Base-by-base conservation (phyloP, 306 rosid species). In the Parietaria judaica region DNA sequence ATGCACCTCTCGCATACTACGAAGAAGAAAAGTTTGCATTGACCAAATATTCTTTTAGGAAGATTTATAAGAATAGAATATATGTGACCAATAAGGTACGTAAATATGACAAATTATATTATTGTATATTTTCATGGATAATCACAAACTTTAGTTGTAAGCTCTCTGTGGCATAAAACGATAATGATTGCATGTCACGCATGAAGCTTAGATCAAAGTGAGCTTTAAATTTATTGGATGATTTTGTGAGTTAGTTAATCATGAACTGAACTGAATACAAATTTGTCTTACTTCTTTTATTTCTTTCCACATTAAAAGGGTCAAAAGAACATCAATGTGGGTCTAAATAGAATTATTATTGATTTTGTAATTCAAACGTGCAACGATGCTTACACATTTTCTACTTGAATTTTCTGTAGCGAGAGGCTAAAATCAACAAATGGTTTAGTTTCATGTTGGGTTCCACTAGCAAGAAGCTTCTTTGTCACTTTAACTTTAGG, bases 381-480 rank as follows among this genome's bases (percentile, higher is more conserved):
- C 61, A 76, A 78, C 78, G 31, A 83, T 80, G 61, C 10, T 49
- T 61, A 16, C 23, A 15, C 34, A 52, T 72, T 75, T 60, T 4
- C 66, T 36, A 38, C 6, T 8, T 60, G 58, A 13, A 61, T 70
- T 60, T 50, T 41, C 49, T 65, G 39, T 23, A 3, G 56, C 39
- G 53, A 49, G 15, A n/a, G 53, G 13, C 13, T 54, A 46, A 16
- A 43, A 54, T 53, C 70, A 49, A 17, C 14, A 23, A 23, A 2
- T 31, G 16, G 55, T 60, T 36, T 51, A 23, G 63, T 36, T 48
- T 53, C 36, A 12, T 34, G 34, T 7, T 36, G 34, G 54, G 31
- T 6, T 48, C 78, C 70, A 69, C 36, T 46, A 64, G 71, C 58
- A 68, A 63, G 74, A 69, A 74, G 58, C 53, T 64, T 74, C 71